A percentile compares a stretch with the other conserved stretches of the same genome.
phyloP scores from a whole-genome alignment of 306 rosid genomes.

The Sesbania bispinosa region DNA sequence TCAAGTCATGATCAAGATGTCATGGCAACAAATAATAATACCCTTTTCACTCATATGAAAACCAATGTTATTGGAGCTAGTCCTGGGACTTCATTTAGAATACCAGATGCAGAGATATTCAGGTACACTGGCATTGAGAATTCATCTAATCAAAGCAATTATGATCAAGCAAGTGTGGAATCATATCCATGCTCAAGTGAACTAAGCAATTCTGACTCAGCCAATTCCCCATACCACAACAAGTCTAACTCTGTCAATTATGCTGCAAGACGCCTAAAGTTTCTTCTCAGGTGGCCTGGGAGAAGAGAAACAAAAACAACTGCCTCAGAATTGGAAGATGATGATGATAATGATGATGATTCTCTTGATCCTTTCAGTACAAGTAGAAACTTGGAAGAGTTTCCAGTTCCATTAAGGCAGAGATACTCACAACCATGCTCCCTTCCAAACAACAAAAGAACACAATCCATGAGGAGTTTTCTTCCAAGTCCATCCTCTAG shows the following conservation, averaged over 20 bases:
- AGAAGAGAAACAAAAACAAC: conserved; percentile 46
- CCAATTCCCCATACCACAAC: conserved; percentile 38
- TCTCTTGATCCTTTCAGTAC: conserved; percentile 38
- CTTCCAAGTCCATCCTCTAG: conserved; percentile 69
- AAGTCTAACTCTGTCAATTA: conserved; percentile 41
- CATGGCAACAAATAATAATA: conserved; percentile 27
- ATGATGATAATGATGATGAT: conserved; percentile 38
- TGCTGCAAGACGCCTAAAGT: conserved; percentile 52
- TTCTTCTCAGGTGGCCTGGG: conserved; percentile 61
- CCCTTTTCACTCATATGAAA: conserved; percentile 47
- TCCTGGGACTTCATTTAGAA: conserved; percentile 88
- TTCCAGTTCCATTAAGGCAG: conserved; percentile 62
- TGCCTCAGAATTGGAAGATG: conserved; percentile 36
- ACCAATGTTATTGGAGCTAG: conserved; percentile 56
- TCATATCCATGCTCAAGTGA: conserved; percentile 43
- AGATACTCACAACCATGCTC: conserved; percentile 48
- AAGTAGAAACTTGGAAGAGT: conserved; percentile 36
- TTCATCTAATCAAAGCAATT: conserved; percentile 47
- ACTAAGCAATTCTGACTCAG: conserved; percentile 36
- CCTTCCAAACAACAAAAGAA: conserved; percentile 53
- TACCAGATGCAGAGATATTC: conserved; percentile 91
- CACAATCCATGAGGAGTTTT: conserved; percentile 31
- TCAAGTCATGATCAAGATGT: conserved; percentile 29
- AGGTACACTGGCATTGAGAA: conserved; percentile 69
- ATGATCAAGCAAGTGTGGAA: conserved; percentile 40